These are phyloP conservation scores for Wickerhamiella brachini DNA, from an alignment of 805 yeast genomes.

Conservation along the genomic window DNA sequence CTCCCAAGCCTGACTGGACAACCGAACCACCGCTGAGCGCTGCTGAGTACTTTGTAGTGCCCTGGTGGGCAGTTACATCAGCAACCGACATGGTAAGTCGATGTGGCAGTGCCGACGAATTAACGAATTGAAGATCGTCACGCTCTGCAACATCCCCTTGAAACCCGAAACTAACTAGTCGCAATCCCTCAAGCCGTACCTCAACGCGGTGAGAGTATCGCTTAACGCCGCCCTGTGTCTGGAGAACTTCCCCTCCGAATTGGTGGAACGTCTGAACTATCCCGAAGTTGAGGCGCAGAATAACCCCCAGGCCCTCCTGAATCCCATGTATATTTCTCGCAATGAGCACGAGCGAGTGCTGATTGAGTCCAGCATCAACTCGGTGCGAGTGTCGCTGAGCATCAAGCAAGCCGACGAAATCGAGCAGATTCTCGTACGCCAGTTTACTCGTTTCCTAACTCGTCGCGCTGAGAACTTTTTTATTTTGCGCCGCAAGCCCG, in stretches of 20 bases:
- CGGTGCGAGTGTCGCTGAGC: conserved; percentile 78
- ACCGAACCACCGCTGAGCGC: too few species aligned
- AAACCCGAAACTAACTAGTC: conserved; percentile 39
- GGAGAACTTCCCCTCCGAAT: conserved; percentile 87
- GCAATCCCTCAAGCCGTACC: conserved; percentile 90
- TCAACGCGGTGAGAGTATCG: conserved; percentile 85
- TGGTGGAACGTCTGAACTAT: conserved; percentile 91
- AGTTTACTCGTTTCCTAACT: conserved; percentile 84
- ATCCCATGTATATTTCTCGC: conserved; percentile 81
- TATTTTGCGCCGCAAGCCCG: conserved; percentile 81
- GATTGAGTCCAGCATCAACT: conserved; percentile 88
- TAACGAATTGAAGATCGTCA: background rate
- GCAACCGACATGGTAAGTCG: background rate
- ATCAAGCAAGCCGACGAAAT: conserved; percentile 97
- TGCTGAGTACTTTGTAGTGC: too few species aligned
- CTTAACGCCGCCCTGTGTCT: conserved; percentile 86
- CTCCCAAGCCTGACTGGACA: too few species aligned
- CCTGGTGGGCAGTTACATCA: background rate
- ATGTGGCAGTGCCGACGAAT: background rate
- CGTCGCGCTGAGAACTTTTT: conserved; percentile 92
- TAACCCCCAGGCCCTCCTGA: conserved; percentile 70
- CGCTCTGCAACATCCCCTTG: background rate
- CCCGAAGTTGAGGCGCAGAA: conserved; percentile 88
- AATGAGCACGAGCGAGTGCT: conserved; percentile 86
- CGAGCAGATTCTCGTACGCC: conserved; percentile 85